phyloP scores from a whole-genome alignment of 2,329 filamentous ascomycete genomes.

The Aureobasidium namibiae region DNA sequence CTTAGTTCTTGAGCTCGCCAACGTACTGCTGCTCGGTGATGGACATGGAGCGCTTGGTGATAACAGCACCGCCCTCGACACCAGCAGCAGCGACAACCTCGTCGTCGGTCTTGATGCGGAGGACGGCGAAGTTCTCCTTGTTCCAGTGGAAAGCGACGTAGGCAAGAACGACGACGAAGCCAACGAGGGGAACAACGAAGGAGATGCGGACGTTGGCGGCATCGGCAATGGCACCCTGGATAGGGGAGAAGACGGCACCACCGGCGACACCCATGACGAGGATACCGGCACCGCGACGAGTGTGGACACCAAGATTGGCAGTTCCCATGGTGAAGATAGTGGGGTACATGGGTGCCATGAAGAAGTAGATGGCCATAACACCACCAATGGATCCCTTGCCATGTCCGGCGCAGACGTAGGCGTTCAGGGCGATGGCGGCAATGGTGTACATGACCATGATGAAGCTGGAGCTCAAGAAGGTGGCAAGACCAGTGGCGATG shows the following conservation, averaged over 20 bases:
- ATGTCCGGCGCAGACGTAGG: slow-evolving; percentile 25
- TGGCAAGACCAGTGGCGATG: slow-evolving; percentile 29
- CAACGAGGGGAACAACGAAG: slow-evolving; percentile 37
- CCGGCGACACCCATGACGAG: slow-evolving; percentile 32
- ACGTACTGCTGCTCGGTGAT: slow-evolving; percentile 7
- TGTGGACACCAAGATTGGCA: slow-evolving; percentile 32
- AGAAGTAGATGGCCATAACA: slow-evolving; percentile 32
- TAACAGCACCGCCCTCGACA: slow-evolving; percentile 26
- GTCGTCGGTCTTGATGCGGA: slow-evolving; percentile 25
- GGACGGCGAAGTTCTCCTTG: slow-evolving; percentile 24
- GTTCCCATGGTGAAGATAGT: slow-evolving; percentile 33
- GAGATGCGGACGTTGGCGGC: slow-evolving; percentile 33
- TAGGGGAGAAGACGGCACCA: slow-evolving; percentile 29
- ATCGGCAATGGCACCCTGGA: slow-evolving; percentile 33
- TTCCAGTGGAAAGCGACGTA: slow-evolving; percentile 28
- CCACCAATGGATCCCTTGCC: slow-evolving; percentile 26
- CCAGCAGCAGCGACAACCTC: slow-evolving; percentile 24
- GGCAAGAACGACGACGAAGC: slow-evolving; percentile 34
- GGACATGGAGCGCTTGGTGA: slow-evolving; percentile 12
- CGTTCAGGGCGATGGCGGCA: slow-evolving; percentile 27
- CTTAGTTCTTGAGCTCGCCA: slow-evolving; percentile 7
- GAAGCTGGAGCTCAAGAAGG: slow-evolving; percentile 30
- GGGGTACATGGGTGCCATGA: slow-evolving; percentile 30
- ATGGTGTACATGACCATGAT: slow-evolving; percentile 27
- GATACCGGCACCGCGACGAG: slow-evolving; percentile 33